Evolutionary conservation across 305 asterid genomes (phyloP), one percentile per base, ranked within the genome.

Genomic region (Rubia balearica): DNA sequence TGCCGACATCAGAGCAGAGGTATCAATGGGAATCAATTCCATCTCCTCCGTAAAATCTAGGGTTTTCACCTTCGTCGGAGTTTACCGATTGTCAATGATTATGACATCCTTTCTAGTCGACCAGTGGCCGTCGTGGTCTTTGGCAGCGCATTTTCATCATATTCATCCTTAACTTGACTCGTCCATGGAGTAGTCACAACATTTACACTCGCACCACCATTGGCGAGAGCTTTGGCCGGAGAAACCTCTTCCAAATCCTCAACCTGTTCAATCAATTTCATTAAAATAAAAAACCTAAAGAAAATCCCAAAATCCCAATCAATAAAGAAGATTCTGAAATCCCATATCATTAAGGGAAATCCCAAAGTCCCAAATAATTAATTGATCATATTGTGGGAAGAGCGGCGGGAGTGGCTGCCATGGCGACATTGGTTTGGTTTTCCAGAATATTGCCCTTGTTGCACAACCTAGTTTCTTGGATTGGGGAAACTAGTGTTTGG

Each of bases 161-260:
- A 24, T 77, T 79, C 76, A 40, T 57, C 86, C 2, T 24, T 24
- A 24, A 24, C 1, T 24, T 24, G 27, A 24, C n/a, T n/a, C n/a
- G n/a, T n/a, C n/a, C n/a, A n/a, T n/a, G n/a, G n/a, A n/a, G n/a
- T n/a, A n/a, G n/a, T n/a, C n/a, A n/a, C n/a, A n/a, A n/a, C n/a
- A n/a, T n/a, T n/a, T n/a, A n/a, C n/a, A n/a, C n/a, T n/a, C n/a
- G n/a, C n/a, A n/a, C n/a, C n/a, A n/a, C n/a, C n/a, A n/a, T n/a
- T n/a, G n/a, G n/a, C n/a, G n/a, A n/a, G n/a, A n/a, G n/a, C 27
- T 24, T 24, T 24, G 27, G 27, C 27, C 27, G 87, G 87, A 9
- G 89, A 79, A n/a, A 85, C 7, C 21, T 88, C 93, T 41, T 92
- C 95, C 61, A 86, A 72, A 57, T 97, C 96, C 78, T 92, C 88